Base-by-base conservation (phyloP, 495 filamentous ascomycete species). In the Xylaria bambusicola region DNA sequence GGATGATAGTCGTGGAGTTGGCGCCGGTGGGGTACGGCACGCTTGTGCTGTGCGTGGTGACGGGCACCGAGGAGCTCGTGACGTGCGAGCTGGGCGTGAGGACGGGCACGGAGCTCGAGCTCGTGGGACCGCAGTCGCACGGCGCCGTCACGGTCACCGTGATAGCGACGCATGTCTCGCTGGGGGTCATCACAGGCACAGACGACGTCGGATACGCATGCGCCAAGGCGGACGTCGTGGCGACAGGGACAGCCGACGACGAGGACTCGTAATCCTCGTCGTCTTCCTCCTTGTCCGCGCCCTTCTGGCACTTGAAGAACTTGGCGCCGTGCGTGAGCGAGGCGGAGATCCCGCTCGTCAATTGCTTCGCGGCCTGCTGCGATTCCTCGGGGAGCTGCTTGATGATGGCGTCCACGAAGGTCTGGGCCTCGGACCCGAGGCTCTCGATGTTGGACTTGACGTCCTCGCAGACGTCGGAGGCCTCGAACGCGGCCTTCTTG, bases 401-500 rank as follows among this genome's bases (percentile, higher is more conserved):
- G 54, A 69, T 66, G 49, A 76, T 59, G 35, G 66, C 64, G 17
- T 66, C 62, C 18, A 75, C 66, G 20, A 78, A 68, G 38, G 36
- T 45, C 45, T 70, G 56, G 58, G 73, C 68, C 33, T 74, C 75
- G 55, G 52, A 58, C 31, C 67, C 67, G 56, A 75, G 67, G 20
- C 65, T 50, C n/a, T 61, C 44, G 31, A 78, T 65, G 18, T 64
- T 53, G 13, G 42, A 26, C 44, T 72, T 63, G 58, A 76, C 57
- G 3, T 41, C 35, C 2, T 51, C 51, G 56, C 72, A 77, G 13
- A 68, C 60, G 41, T 65, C 62, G 29, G 71, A 71, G 17, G 68
- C 52, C 46, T 71, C 72, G 61, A 80, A 68, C 17, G 65, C 42
- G 23, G 41, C 27, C 65, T 75, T 74, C 69, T 75, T 76, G 51